Evolutionary conservation across 78 protist species (phyloP).

Genomic region (Polysphondylium violaceum): DNA sequence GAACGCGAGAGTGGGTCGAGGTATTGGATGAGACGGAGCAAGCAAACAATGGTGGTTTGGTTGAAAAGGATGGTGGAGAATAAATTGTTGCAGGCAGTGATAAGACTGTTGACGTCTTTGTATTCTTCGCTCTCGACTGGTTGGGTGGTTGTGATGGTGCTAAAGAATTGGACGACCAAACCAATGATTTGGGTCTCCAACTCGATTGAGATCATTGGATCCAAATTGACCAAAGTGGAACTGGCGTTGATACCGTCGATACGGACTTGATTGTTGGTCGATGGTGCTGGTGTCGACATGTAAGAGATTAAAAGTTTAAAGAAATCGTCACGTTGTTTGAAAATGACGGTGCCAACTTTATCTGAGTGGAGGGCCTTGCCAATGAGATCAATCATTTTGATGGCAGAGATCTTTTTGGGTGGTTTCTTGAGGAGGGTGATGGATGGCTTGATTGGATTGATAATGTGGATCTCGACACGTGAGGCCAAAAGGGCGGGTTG

Average conservation of each 20-base stretch:
- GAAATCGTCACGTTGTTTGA: constrained; percentile 78
- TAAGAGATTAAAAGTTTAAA: constrained; percentile 34
- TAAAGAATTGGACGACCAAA: constrained; percentile 13
- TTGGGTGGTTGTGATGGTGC: background rate
- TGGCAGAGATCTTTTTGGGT: constrained; percentile 68
- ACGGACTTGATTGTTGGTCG: constrained; percentile 30
- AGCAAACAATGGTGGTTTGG: constrained; percentile 43
- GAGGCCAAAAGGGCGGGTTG: constrained; percentile 42
- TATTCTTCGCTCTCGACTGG: constrained; percentile 26
- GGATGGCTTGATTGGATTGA: constrained; percentile 69
- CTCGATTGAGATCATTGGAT: constrained; percentile 72
- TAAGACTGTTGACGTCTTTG: constrained; percentile 17
- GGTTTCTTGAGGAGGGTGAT: constrained; percentile 40
- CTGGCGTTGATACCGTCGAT: constrained; percentile 55
- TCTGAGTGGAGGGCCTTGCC: constrained; percentile 77
- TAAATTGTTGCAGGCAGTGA: constrained; percentile 36
- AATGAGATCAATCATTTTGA: constrained; percentile 74
- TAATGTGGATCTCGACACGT: constrained; percentile 81
- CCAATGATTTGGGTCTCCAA: constrained; percentile 41
- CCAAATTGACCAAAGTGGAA: constrained; percentile 33
- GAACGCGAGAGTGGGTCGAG: constrained; percentile 72
- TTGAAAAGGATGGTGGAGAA: constrained; percentile 62
- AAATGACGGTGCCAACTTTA: constrained; percentile 33
- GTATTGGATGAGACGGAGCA: constrained; percentile 47
- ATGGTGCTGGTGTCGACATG: constrained; percentile 72